Base-by-base conservation (phyloP, 805 yeast genomes). In the Isabelozyma rhagii region DNA sequence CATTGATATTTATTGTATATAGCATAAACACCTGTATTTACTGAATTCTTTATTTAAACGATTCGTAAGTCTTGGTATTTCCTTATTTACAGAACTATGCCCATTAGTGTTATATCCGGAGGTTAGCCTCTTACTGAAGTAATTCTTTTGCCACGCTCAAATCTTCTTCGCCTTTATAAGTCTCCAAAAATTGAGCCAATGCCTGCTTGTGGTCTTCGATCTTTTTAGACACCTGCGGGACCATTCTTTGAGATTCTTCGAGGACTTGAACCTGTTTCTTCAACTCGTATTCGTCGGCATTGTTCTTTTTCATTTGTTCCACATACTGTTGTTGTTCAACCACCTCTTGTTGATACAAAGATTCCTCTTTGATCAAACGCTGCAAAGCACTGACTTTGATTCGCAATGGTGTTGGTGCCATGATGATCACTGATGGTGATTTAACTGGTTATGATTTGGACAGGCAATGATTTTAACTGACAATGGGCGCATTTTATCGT, bases 381-480 rank as follows among this genome's bases (percentile, higher is more conserved):
- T 78, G 76, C 46, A 89, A 72, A 1, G 96, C 91, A 50, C 79
- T 81, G 38, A 79, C 75, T 57, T 87, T 88, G 63, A 89, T 87
- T 58, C 85, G 87, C 40, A 87, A 67, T 51, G 77, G 82, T 1
- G 89, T 72, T 29, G 93, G 94, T 1, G 89, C 76, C 87, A 86
- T 86, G 62, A 46, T 57, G 25, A 21, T 21, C 25, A 2, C 25
- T 21, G 25, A 21, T 21, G 25, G 25, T 6, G 39, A 34, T 13
- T 34, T 34, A 34, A 34, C 14, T 34, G 39, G 14, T 14, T 5
- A 34, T 13, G 3, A 21, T 21, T 21, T 21, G 25, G 25, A 21
- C 25, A 21, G 25, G 25, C 25, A 21, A 21, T 15, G 17, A 15
- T 15, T 15, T 21, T 21, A 5, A 21, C 25, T 21, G 25, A 21